A percentile compares a stretch with the other conserved stretches of the same genome.
These are phyloP conservation scores for Candolleomyces efflorescens DNA, from an alignment of 768 basidiomycete species.

Conservation along the genomic window DNA sequence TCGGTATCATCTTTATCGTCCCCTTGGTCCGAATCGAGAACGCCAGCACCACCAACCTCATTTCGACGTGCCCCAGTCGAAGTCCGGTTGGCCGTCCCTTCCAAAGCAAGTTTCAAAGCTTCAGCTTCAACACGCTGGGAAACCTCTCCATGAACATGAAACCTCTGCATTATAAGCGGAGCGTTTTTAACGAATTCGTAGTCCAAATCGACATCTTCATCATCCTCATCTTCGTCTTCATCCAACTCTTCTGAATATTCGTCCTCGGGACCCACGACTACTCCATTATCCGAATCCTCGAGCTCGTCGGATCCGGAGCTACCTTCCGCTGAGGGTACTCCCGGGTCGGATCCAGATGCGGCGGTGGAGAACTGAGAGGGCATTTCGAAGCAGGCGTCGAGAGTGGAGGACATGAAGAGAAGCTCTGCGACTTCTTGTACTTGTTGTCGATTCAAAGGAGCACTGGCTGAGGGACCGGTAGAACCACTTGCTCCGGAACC, in stretches of 20 bases:
- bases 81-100: constrained; percentile 10
- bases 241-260: constrained; percentile 34
- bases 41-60: too few species aligned
- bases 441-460: too few species aligned
- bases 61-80: background rate
- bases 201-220: constrained; percentile 27
- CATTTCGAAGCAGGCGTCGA: constrained; percentile 45
- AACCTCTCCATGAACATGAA: constrained; percentile 41
- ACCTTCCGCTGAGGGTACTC: too few species aligned
- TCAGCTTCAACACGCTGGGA: constrained; percentile 38
- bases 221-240: constrained; percentile 39
- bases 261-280: too few species aligned
- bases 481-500: too few species aligned
- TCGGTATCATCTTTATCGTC: too few species aligned
- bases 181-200: constrained; percentile 39
- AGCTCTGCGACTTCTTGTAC: constrained; percentile 57
- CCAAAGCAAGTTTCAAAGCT: constrained; percentile 38
- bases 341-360: too few species aligned
- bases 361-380: constrained; percentile 11
- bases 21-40: too few species aligned
- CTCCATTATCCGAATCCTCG: too few species aligned
- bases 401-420: constrained; percentile 49
- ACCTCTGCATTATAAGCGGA: constrained; percentile 44
- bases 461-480: too few species aligned
- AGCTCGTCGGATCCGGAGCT: too few species aligned